Conservation (phyloP, 768 basidiomycete genomes). For the Phylloporus scabripes region DNA sequence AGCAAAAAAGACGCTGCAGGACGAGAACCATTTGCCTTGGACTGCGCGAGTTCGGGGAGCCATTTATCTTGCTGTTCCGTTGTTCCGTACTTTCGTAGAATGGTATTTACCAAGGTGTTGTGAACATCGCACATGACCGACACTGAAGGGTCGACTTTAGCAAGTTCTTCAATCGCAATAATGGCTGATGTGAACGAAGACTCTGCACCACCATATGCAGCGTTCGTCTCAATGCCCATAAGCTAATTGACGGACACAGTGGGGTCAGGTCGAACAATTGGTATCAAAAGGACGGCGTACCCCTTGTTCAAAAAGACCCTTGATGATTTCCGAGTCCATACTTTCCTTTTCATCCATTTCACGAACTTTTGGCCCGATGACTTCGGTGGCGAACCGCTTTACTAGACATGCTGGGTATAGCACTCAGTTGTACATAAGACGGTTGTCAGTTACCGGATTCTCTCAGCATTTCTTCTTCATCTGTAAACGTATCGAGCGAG, state of each 20-base stretch:
- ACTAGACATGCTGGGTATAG: constrained; percentile 45
- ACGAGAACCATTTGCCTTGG: constrained; percentile 47
- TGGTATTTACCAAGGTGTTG: constrained; percentile 96
- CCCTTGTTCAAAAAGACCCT: constrained; percentile 93
- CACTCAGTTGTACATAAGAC: neutral
- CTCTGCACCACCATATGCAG: constrained; percentile 80
- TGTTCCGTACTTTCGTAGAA: constrained; percentile 81
- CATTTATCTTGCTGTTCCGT: constrained; percentile 84
- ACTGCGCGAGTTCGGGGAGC: constrained; percentile 75
- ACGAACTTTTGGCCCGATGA: constrained; percentile 84
- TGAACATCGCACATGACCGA: constrained; percentile 97
- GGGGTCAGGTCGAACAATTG: neutral
- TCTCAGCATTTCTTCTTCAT: constrained; percentile 91
- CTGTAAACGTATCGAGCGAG: constrained; percentile 75
- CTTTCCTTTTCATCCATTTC: constrained; percentile 98
- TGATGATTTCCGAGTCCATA: constrained; percentile 86
- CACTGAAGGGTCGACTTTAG: constrained; percentile 92
- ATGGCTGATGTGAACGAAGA: constrained; percentile 93
- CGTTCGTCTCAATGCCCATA: constrained; percentile 17
- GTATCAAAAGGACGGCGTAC: constrained; percentile 40
- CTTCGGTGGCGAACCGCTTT: constrained; percentile 80
- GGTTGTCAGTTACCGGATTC: constrained; percentile 66
- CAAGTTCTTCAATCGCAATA: constrained; percentile 95
- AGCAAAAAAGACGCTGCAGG: neutral
- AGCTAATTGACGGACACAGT: too few species aligned